Evolutionary conservation across 345 rosid genomes (phyloP), one percentile per base, ranked within the genome.

Genomic region (Pseudoturritis turrita): DNA sequence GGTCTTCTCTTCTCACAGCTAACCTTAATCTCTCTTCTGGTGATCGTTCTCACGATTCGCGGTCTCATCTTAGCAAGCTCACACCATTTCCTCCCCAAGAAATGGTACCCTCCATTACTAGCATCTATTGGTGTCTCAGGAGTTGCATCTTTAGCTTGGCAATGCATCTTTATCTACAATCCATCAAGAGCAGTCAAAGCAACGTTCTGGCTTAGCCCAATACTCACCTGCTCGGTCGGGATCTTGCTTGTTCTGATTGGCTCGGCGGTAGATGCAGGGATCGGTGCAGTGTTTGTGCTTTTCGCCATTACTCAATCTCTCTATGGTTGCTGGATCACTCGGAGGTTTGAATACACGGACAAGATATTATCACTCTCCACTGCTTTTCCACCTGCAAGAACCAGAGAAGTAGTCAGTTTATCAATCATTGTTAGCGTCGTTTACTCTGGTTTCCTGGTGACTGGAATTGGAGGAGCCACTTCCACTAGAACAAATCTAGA

Each of bases 401-500:
- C 86, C n/a, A 53, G 65, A 23, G 36, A 25, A 14, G 51, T 88
- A 43, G 81, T 76, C 33, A 8, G 25, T 33, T 55, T 78, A 12
- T 81, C 91, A 2, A 66, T 81, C 71, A 1, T 71, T 7, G 29
- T 36, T 2, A 59, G 87, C 18, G 37, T 75, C 2, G 2, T 84
- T 4, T 88, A 86, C 78, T 85, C 87, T 19, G 56, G 83, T 36
- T 84, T 94, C 80, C 67, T 86, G 81, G 80, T 88, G 44, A 78
- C 80, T 13, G 98, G 95, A 62, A 86, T 94, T 14, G 96, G 95
- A 22, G 96, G 95, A 26, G 97, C 97, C 21, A 83, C 86, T 13
- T 76, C 94, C 0, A 74, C 85, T 2, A 83, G 84, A 65, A 84
- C 88, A 14, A 66, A 18, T 31, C 58, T 81, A 9, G 89, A 90